Evolutionary conservation across 768 basidiomycete species (phyloP), one percentile per base, ranked within the genome.

Genomic region (Hysterangium stoloniferum): DNA sequence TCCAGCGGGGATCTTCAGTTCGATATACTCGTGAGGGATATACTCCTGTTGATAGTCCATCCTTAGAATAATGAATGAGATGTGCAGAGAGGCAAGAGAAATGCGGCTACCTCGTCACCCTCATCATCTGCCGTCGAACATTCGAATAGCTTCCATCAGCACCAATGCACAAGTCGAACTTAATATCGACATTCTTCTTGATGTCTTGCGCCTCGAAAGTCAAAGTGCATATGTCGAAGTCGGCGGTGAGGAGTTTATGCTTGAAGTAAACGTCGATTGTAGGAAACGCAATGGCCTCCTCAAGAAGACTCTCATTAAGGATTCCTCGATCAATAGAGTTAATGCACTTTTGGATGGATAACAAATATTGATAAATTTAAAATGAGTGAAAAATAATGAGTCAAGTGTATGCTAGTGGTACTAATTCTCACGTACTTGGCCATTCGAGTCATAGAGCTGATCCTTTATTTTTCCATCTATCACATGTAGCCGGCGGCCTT

Each of bases 31-130:
- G 62, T 97, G 90, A 51, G 80, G 84, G 63, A 97, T 91, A 69
- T 95, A 98, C 66, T 86, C 84, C 68, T 97, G 95, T 62, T 85
- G 81, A 70, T 85, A 96, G 72, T 95, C 78, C 84, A 96, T 92
- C 66, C 95, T 96, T 64, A 56, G 59, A 56, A 55, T 51, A 43
- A 27, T 15, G 9, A 17, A 27, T n/a, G n/a, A n/a, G 37, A 8
- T 24, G 22, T 37, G 45, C 25, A 31, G 31, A 47, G 17, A 32
- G 9, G 29, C 31, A 13, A 38, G 13, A 9, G 13, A 33, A 22
- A 22, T 32, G 32, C 22, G 17, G 5, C 37, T 40, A 92, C 93
- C 90, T 80, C 58, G 88, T 79, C 52, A 90, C 87, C 57, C 87
- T 78, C 95, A 97, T 97, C 82, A 99, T 78, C 72, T 97, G 88